Conservation (phyloP, 257 asterid species). For the Scutellaria baicalensis region DNA sequence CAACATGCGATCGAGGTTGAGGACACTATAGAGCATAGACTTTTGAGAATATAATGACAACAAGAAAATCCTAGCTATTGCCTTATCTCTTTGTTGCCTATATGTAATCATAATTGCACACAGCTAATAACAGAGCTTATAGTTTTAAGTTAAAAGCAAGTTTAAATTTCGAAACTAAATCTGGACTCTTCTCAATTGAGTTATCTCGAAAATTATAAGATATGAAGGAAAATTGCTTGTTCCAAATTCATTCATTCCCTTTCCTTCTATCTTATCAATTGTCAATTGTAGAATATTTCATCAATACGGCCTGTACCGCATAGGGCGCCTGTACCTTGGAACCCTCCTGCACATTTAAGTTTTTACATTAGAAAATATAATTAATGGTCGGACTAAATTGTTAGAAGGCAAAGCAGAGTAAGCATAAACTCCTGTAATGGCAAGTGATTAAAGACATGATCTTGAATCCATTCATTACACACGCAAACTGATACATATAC, state of each 20-base stretch:
- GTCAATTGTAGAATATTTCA: constrained; percentile 1
- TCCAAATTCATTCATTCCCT: neutral
- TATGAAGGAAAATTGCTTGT: constrained; percentile 13
- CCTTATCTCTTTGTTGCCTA: constrained; percentile 8
- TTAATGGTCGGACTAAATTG: neutral
- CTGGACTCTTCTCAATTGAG: constrained; percentile 12
- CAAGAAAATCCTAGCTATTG: constrained; percentile 5
- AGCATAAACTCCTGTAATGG: neutral
- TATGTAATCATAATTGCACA: constrained; percentile 7
- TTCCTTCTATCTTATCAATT: constrained; percentile 17
- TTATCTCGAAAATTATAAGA: neutral
- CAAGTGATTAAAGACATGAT: neutral
- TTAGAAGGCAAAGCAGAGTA: neutral
- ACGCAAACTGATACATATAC: neutral
- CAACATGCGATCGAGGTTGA: constrained; percentile 2
- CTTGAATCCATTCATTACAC: neutral
- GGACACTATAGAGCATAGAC: neutral
- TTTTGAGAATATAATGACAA: constrained; percentile 1
- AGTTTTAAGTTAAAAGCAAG: constrained; percentile 12
- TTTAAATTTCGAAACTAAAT: constrained; percentile 20
- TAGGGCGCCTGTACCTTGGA: constrained; percentile 62
- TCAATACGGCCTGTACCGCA: constrained; percentile 60
- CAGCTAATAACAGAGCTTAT: constrained; percentile 23
- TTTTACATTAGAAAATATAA: constrained; percentile 8
- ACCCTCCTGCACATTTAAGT: constrained; percentile 42